Base-by-base conservation (phyloP, 2,329 filamentous ascomycete species). In the Sphaerulina musiva region DNA sequence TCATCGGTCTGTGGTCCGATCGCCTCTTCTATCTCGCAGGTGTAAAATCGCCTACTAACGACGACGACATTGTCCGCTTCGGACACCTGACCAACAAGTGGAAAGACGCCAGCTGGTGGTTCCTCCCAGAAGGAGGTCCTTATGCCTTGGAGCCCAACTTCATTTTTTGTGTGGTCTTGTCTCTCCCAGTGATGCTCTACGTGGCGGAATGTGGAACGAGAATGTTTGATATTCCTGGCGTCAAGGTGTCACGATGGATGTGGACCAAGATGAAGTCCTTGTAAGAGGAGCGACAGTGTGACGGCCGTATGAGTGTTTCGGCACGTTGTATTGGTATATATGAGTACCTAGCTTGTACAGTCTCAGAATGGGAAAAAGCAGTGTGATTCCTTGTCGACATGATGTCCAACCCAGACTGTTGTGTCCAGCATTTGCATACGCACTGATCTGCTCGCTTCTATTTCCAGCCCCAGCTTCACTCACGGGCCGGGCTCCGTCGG, bases 1-100 rank as follows among this genome's bases (percentile, higher is more conserved):
- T 86, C 1, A 70, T 85, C 1, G 78, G 74, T 70, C 74, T 74
- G 0, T 51, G 84, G 2, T 82, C 80, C 0, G 81, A 87, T 32
- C 58, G 61, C 26, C 57, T 63, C 10, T 63, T 62, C 48, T 61
- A 57, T 53, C 56, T 65, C 6, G 62, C 63, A 4, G 63, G 62
- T 40, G 53, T 64, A 45, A 64, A 65, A 45, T 48, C 46, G 3
- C 58, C 59, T 14, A 46, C 59, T 9, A 56, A 52, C 26, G 46
- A 54, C 1, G 62, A 64, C 10, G 54, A 59, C 9, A 54, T 53
- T 26, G 43, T 34, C 8, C 52, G 57, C 14, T 62, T 62, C 40
- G 58, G 56, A 10, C 57, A 57, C 36, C 51, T 62, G 6, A 50
- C 56, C 20, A 58, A 60, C 41, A 56, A 54, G 26, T 63, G 60